Evolutionary conservation across 345 rosid species (phyloP), one percentile per base, ranked within the genome.

Genomic region (Aquilaria malaccensis): DNA sequence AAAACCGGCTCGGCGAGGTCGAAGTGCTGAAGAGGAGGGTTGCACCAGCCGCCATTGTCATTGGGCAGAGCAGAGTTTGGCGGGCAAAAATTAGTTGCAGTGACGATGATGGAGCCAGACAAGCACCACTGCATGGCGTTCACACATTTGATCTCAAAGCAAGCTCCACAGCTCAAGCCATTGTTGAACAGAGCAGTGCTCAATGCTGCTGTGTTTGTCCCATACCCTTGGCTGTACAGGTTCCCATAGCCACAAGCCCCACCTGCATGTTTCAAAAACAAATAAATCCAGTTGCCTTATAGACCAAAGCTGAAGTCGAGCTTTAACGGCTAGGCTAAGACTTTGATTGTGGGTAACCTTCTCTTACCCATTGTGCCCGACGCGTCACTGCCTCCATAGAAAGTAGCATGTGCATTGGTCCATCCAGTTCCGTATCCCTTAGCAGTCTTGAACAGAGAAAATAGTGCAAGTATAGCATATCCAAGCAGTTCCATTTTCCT

Each of bases 401-500:
- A 55, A 30, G 58, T 55, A 3, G 58, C 58, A 10, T 55, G 58
- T 7, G 58, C 58, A 55, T 11, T 30, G 30, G 13, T 55, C 58
- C 58, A 55, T 7, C 58, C 58, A 6, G 41, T 11, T 30, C 41
- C 14, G 10, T 5, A 61, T 6, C 75, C 74, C 1, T 52, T 4
- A 52, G 55, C 71, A 30, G 59, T 31, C 55, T 58, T 67, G 37
- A 59, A 30, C 48, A 66, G 10, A 45, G 71, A 4, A 37, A 37
- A 37, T 2, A 67, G 56, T 10, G 65, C 69, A n/a, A 71, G 30
- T 14, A 67, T 30, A 32, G 70, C 33, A 63, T 43, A 69, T 51
- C 68, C 67, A 14, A 71, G 55, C 46, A 72, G 14, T 12, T 52
- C 74, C 79, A 78, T 74, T 47, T 61, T 47, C 60, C 43, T 37